Evolutionary conservation across 2,329 filamentous ascomycete genomes (phyloP).

Genomic region (Fusarium guadeloupense): DNA sequence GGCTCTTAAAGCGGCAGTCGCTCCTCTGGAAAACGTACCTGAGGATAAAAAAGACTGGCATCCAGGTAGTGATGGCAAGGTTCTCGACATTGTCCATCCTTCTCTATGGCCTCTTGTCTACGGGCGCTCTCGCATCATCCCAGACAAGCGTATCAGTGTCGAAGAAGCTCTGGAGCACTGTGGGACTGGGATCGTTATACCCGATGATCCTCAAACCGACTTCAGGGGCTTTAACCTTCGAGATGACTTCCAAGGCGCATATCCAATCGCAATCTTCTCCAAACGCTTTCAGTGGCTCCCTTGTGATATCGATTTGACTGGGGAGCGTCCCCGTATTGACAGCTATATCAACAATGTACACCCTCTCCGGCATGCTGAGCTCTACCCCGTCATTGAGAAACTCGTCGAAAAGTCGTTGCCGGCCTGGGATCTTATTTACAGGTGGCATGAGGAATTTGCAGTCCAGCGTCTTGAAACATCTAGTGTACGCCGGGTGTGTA

Average conservation of each 20-base stretch:
- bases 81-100: constrained; percentile 36
- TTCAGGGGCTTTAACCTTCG: background rate
- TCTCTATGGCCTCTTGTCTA: constrained; percentile 41
- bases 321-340: constrained; percentile 51
- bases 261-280: constrained; percentile 5
- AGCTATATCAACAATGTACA: constrained; percentile 66
- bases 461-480: constrained; percentile 39
- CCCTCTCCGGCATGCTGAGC: constrained; percentile 49
- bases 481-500: constrained; percentile 32
- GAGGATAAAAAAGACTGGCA: constrained; percentile 52
- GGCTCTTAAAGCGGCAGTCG: constrained; percentile 55
- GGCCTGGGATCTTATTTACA: constrained; percentile 55
- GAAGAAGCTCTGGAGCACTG: constrained; percentile 48
- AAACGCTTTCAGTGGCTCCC: constrained; percentile 59
- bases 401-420: constrained; percentile 55
- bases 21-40: constrained; percentile 60
- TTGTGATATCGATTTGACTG: constrained; percentile 56
- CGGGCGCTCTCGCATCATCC: constrained; percentile 47
- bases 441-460: constrained; percentile 44
- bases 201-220: constrained; percentile 7
- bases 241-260: background rate
- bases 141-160: constrained; percentile 49
- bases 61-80: constrained; percentile 28
- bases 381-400: constrained; percentile 55
- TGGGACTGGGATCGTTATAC: constrained; percentile 46